A percentile compares a stretch with the other conserved stretches of the same genome.
These are phyloP conservation scores for Patellifolia procumbens DNA, from an alignment of 179 eudicot genomes.

Conservation along the genomic window DNA sequence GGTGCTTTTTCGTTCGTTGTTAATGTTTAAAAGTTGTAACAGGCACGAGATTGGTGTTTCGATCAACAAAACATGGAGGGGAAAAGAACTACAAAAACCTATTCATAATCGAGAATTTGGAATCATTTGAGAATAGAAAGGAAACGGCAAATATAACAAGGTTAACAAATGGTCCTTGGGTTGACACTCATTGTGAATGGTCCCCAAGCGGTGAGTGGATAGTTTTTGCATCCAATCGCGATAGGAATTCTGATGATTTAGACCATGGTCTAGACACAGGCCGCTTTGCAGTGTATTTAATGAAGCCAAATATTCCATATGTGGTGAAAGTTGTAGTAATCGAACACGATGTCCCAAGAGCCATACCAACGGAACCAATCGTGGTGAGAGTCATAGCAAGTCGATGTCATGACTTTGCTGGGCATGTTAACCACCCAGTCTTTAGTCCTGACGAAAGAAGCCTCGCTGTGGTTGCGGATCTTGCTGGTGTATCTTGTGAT, in stretches of 20 bases:
- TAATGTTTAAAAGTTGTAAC: neutral
- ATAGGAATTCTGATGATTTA: too few species aligned
- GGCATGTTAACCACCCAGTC: slow-evolving; percentile 15
- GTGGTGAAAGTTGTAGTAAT: slow-evolving; percentile 15
- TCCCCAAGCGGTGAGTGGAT: slow-evolving; percentile 21
- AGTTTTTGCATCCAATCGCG: too few species aligned
- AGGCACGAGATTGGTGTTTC: slow-evolving; percentile 21
- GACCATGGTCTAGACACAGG: too few species aligned
- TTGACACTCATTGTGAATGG: slow-evolving; percentile 30
- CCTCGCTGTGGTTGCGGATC: too few species aligned
- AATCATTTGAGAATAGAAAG: neutral
- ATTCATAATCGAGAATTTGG: slow-evolving; percentile 22
- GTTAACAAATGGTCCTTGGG: slow-evolving; percentile 26
- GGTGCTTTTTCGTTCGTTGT: too few species aligned
- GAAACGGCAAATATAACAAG: slow-evolving; percentile 9
- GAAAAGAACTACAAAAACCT: slow-evolving; percentile 1
- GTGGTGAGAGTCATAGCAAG: slow-evolving; percentile 22
- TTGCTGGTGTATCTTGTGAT: too few species aligned
- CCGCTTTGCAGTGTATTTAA: too few species aligned
- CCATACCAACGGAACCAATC: neutral
- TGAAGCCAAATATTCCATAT: too few species aligned
- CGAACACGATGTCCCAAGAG: neutral
- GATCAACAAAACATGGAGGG: neutral
- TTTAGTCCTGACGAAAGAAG: too few species aligned
- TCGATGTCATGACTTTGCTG: neutral